A percentile compares a stretch with the other conserved stretches of the same genome.
Conservation (phyloP, 108 stramenopile species). For the Parmales sp. region DNA sequence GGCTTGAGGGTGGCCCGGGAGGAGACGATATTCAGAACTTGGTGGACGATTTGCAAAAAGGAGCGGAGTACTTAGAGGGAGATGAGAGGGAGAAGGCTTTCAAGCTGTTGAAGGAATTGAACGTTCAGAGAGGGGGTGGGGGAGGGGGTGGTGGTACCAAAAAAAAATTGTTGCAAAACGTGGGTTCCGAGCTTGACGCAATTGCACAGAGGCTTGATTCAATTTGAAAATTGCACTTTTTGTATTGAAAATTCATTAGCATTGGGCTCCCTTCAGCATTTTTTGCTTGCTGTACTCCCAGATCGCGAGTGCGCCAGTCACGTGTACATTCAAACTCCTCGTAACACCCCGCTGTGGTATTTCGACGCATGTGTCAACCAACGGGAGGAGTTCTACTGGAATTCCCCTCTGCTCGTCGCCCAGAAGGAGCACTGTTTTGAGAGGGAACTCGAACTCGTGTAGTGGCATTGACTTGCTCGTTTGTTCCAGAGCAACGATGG, state of each 20-base stretch:
- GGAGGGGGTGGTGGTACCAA: no score
- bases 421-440: constrained; percentile 61
- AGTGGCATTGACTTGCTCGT: constrained; percentile 61
- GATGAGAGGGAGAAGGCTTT: neutral
- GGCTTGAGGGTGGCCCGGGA: neutral
- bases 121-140: no score
- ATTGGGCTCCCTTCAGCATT: no score
- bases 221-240: no score
- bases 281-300: constrained; percentile 82
- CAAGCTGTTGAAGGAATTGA: neutral
- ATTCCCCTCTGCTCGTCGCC: constrained; percentile 92
- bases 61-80: neutral
- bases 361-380: constrained; percentile 85
- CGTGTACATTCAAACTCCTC: constrained; percentile 91
- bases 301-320: constrained; percentile 73
- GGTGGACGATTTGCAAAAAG: neutral
- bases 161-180: no score
- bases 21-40: neutral
- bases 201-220: no score
- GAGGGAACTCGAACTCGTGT: constrained; percentile 48
- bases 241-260: no score
- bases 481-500: constrained; percentile 79
- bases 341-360: constrained; percentile 93
- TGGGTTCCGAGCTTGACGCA: no score
- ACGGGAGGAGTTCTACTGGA: constrained; percentile 71